phyloP scores from a whole-genome alignment of 2,329 filamentous ascomycete species.

The Microcyclosporella mali region DNA sequence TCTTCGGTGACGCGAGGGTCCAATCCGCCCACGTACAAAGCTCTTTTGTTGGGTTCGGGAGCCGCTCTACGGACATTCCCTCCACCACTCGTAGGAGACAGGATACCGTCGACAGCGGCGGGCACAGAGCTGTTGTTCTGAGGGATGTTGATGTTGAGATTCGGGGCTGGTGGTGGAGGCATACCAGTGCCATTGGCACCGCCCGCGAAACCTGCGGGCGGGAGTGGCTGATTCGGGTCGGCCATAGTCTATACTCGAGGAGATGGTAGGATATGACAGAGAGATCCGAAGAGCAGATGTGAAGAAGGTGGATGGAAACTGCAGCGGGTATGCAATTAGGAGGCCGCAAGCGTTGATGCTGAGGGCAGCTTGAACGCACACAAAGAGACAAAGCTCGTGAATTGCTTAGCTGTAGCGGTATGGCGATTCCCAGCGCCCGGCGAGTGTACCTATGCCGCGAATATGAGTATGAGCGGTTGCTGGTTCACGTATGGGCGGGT shows the following conservation, averaged over 20 bases:
- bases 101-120: slow-evolving; percentile 77
- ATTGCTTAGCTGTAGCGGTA: slow-evolving; percentile 7
- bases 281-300: slow-evolving; percentile 6
- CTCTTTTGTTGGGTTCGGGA: slow-evolving; percentile 97
- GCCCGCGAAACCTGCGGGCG: slow-evolving; percentile 62
- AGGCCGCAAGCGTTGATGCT: slow-evolving; percentile 6
- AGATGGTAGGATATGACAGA: slow-evolving; percentile 23
- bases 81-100: slow-evolving; percentile 78
- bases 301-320: slow-evolving; percentile 4
- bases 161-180: slow-evolving; percentile 73
- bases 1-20: slow-evolving; percentile 63
- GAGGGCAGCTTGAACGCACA: slow-evolving; percentile 11
- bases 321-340: slow-evolving; percentile 16
- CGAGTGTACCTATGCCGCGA: too few species aligned
- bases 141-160: slow-evolving; percentile 75
- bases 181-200: slow-evolving; percentile 71
- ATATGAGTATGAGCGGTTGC: background rate
- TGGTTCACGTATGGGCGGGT: background rate
- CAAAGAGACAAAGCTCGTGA: slow-evolving; percentile 11
- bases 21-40: slow-evolving; percentile 89
- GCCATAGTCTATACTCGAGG: slow-evolving; percentile 56
- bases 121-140: slow-evolving; percentile 95
- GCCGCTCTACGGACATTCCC: slow-evolving; percentile 83
- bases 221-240: slow-evolving; percentile 65
- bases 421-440: too few species aligned